phyloP scores from a whole-genome alignment of 1,284 basidiomycete genomes.

The Neonothopanus nambi region DNA sequence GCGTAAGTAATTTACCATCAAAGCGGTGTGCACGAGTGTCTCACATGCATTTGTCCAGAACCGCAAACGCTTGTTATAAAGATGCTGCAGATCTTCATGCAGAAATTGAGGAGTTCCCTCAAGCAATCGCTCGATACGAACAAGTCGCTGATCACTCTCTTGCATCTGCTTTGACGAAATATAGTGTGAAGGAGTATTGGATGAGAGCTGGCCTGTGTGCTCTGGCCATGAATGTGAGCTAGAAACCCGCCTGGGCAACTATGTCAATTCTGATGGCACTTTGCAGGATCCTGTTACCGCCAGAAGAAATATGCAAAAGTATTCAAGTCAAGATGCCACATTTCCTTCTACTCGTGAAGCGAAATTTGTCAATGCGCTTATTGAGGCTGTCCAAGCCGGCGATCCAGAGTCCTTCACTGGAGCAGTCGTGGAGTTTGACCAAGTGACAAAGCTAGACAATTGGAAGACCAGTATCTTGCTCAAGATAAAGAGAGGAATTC shows the following conservation, averaged over 20 bases:
- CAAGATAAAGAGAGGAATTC: conserved; percentile 83
- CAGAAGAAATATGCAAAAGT: conserved; percentile 75
- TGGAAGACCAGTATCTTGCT: conserved; percentile 92
- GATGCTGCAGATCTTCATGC: conserved; percentile 95
- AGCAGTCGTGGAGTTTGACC: conserved; percentile 84
- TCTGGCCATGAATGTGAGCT: conserved; percentile 80
- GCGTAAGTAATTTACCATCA: conserved; percentile 69
- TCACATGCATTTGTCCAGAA: conserved; percentile 49
- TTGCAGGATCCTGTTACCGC: conserved; percentile 84
- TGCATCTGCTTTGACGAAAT: conserved; percentile 88
- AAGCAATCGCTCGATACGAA: conserved; percentile 88
- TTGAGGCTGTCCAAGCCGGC: conserved; percentile 78
- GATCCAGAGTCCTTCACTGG: conserved; percentile 80
- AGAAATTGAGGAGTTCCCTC: conserved; percentile 82
- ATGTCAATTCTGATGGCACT: conserved; percentile 1
- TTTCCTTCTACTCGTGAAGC: conserved; percentile 88
- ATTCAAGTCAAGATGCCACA: conserved; percentile 75
- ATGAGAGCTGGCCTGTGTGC: conserved; percentile 87
- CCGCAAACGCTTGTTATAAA: conserved; percentile 94
- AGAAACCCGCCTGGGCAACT: conserved; percentile 14
- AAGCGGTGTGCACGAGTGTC: conserved; percentile 5
- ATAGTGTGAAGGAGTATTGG: conserved; percentile 99
- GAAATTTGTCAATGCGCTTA: conserved; percentile 79
- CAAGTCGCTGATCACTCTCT: conserved; percentile 89
- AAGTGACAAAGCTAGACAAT: conserved; percentile 87